Base-by-base conservation (phyloP, 345 rosid species). In the Brassica juncea region DNA sequence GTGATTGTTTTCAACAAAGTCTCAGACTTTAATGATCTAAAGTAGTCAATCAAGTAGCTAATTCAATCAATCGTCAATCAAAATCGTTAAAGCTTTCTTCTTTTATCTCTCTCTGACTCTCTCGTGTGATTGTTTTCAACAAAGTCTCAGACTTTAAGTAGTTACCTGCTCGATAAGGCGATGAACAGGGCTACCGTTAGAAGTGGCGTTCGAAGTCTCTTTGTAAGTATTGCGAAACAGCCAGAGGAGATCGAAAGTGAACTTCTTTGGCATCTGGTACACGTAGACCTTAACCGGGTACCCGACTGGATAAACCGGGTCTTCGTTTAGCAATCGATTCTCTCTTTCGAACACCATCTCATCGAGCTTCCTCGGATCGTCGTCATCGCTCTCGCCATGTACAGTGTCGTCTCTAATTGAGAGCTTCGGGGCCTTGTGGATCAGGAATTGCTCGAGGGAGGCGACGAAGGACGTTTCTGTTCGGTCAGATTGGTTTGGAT, bases 111-210 rank as follows among this genome's bases (percentile, higher is more conserved):
- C 44, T 39, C 44, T 59, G 21, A 19, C 31, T 16, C 30, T 3
- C 69, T 28, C 10, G 47, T 39, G 2, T 35, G 8, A 2, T 8
- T 35, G 8, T 7, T 8, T 35, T 7, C 9, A 8, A 8, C 10
- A 35, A 35, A 39, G 47, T 39, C 12, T 39, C 47, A 39, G 47
- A 39, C 47, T 39, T 39, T 9, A 39, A 37, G 42, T 4, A 6
- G 47, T 42, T 42, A 89, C 97, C 91, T 91, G 98, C 63, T 91
- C 99, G 75, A 95, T 90, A 6, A 95, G 83, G 23, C 99, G 97
- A 82, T 95, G 98, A 47, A 95, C 97, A 72, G 97, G 99, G 82
- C 99, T 95, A 55, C 98, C 99, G 61, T 95, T 95, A 76, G 97
- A 93, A 52, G 98, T 93, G 71, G 94, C 90, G 86, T 93, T 93